Evolutionary conservation across 2,329 filamentous ascomycete genomes (phyloP).

Genomic region (Penicillium sp.): DNA sequence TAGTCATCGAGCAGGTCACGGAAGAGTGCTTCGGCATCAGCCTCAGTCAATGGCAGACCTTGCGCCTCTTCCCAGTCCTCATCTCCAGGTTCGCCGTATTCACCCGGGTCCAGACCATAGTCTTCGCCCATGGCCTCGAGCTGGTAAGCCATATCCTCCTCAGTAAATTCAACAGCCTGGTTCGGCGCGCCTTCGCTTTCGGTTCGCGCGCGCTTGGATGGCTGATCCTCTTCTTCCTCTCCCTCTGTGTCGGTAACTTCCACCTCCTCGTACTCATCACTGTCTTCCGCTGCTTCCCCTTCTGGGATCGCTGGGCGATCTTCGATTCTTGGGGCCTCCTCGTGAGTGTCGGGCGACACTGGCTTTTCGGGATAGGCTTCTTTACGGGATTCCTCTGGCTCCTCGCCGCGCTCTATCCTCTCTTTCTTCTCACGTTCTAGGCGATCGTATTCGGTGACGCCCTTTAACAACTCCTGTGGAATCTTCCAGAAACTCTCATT

Average conservation of each 20-base stretch:
- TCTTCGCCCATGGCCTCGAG: constrained; percentile 83
- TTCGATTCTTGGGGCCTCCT: constrained; percentile 2
- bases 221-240: constrained; percentile 52
- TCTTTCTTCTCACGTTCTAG: constrained; percentile 69
- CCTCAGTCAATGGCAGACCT: constrained; percentile 66
- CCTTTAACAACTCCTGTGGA: constrained; percentile 78
- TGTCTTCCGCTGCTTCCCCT: constrained; percentile 50
- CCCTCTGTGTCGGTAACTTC: constrained; percentile 66
- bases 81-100: constrained; percentile 64
- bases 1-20: constrained; percentile 81
- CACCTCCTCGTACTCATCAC: constrained; percentile 73
- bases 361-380: constrained; percentile 17
- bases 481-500: constrained; percentile 95
- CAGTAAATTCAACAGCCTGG: constrained; percentile 72
- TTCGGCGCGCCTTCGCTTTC: constrained; percentile 51
- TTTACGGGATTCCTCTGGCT: constrained; percentile 22
- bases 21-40: constrained; percentile 76
- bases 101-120: constrained; percentile 73
- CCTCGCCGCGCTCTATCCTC: constrained; percentile 48
- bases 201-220: constrained; percentile 51
- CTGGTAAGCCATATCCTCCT: constrained; percentile 92
- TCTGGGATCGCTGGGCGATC: constrained; percentile 26
- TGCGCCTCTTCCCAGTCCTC: constrained; percentile 66
- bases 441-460: constrained; percentile 63
- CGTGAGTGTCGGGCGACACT: constrained; percentile 3